phyloP scores from a whole-genome alignment of 1,284 basidiomycete genomes.

The Abortiporus biennis region DNA sequence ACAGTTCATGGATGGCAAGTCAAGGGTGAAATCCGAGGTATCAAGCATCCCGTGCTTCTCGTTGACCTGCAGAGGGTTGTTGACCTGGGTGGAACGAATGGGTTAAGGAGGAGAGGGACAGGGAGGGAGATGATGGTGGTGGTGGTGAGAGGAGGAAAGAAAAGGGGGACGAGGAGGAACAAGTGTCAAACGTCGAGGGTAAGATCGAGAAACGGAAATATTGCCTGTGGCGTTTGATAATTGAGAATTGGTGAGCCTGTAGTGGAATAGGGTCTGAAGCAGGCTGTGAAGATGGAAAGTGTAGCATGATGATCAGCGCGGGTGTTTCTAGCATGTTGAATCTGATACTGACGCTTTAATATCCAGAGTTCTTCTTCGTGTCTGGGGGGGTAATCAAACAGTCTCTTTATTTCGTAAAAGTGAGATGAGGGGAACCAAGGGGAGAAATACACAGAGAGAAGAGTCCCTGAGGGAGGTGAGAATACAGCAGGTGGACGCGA shows the following conservation, averaged over 20 bases:
- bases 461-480: too few relatives aligned
- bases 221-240: not conserved
- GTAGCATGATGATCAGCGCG: too few relatives aligned
- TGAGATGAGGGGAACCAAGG: too few relatives aligned
- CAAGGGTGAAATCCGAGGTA: conserved; percentile 1
- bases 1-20: conserved; percentile 3
- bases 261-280: not conserved
- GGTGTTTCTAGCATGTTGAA: too few relatives aligned
- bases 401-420: too few relatives aligned
- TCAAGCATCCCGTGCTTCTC: not conserved
- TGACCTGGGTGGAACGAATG: not conserved
- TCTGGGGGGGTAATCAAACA: too few relatives aligned
- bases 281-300: too few relatives aligned
- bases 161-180: not conserved
- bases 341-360: too few relatives aligned
- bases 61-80: not conserved
- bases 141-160: not conserved
- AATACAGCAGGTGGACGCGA: too few relatives aligned
- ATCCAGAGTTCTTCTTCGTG: too few relatives aligned
- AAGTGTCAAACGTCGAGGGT: not conserved
- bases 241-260: not conserved
- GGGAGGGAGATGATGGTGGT: not conserved
- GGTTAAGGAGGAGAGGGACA: not conserved
- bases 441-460: too few relatives aligned
- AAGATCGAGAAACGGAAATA: not conserved